phyloP scores from a whole-genome alignment of 768 basidiomycete genomes.

The Trametes elegans region DNA sequence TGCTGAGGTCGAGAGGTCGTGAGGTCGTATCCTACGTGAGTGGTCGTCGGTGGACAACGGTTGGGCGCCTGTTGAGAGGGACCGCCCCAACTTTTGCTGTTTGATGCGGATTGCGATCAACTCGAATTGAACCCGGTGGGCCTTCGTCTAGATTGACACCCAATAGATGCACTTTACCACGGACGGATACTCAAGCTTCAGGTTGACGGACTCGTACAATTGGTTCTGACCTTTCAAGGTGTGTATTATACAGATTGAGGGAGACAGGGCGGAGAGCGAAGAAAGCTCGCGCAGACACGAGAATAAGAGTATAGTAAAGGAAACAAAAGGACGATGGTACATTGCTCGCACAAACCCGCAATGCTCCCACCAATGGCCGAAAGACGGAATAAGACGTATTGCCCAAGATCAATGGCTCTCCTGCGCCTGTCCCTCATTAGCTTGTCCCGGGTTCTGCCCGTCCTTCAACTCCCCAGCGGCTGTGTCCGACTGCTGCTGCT shows the following conservation, averaged over 20 bases:
- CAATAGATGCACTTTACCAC: neutral
- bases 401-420: constrained; percentile 4
- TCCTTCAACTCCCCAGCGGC: constrained; percentile 1
- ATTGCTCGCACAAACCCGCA: neutral
- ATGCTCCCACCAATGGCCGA: neutral
- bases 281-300: constrained; percentile 8
- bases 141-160: neutral
- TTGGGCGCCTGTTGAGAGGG: neutral
- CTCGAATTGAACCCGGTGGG: no score
- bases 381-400: neutral
- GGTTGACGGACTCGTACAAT: neutral
- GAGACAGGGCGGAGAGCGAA: neutral
- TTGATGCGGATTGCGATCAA: no score
- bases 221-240: neutral
- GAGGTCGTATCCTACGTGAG: neutral
- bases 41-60: neutral
- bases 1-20: constrained; percentile 4
- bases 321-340: neutral
- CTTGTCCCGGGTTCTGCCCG: constrained; percentile 1
- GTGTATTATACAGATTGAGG: neutral
- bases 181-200: neutral
- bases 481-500: constrained; percentile 4
- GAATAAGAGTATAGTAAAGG: constrained; percentile 9
- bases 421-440: constrained; percentile 17
- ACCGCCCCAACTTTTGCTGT: neutral